These are phyloP conservation scores for Lipomyces kockii DNA, from an alignment of 805 yeast genomes.

Conservation along the genomic window DNA sequence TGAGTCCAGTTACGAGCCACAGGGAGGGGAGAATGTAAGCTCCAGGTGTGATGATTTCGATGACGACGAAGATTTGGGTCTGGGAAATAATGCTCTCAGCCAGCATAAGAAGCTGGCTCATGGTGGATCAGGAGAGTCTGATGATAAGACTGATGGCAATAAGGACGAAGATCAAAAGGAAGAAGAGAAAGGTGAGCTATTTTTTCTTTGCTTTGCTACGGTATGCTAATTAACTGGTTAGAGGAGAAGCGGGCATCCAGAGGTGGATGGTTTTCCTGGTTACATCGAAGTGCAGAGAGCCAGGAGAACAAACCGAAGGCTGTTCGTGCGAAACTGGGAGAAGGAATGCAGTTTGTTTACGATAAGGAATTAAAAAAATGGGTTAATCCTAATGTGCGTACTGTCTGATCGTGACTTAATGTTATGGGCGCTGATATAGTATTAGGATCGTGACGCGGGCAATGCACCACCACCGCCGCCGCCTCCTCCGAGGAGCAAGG, in stretches of 20 bases:
- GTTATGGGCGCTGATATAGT: neutral
- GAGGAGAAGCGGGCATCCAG: constrained; percentile 37
- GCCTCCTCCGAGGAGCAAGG: constrained; percentile 28
- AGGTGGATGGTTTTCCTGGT: constrained; percentile 61
- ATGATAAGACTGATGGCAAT: constrained; percentile 40
- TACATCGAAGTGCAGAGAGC: constrained; percentile 54
- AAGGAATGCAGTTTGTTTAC: constrained; percentile 70
- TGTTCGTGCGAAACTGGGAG: constrained; percentile 84
- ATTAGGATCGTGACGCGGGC: constrained; percentile 26
- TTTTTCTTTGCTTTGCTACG: constrained; percentile 45
- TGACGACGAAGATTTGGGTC: constrained; percentile 37
- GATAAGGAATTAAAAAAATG: constrained; percentile 86
- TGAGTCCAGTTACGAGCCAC: neutral
- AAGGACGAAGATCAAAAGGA: constrained; percentile 41
- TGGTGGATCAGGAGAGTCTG: constrained; percentile 43
- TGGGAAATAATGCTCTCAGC: constrained; percentile 31
- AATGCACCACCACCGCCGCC: constrained; percentile 29
- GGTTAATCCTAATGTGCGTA: constrained; percentile 68
- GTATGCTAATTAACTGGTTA: constrained; percentile 12
- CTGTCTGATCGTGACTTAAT: neutral
- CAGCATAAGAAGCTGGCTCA: constrained; percentile 39
- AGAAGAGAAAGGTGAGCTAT: constrained; percentile 39
- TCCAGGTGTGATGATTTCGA: constrained; percentile 12
- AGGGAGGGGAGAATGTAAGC: neutral
- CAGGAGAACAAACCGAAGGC: constrained; percentile 64